Percentiles rank a stretch among this genome's conserved stretches.
phyloP scores from a whole-genome alignment of 2,329 filamentous ascomycete genomes.

The Phoma sp. region DNA sequence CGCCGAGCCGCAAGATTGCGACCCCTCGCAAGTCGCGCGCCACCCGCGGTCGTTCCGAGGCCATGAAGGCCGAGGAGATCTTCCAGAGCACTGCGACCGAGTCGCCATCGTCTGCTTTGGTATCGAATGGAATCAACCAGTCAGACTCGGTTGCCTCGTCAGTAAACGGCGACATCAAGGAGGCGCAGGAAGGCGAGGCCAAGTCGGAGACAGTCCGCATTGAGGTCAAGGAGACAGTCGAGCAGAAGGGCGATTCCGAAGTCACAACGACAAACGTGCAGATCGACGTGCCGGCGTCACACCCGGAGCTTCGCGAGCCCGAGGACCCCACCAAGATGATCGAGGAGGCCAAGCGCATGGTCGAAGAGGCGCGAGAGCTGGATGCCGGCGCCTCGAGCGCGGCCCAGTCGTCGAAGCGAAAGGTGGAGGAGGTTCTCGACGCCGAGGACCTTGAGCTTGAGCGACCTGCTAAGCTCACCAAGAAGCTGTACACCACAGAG shows the following conservation, averaged over 20 bases:
- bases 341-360: conserved; percentile 85
- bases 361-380: conserved; percentile 70
- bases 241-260: conserved; percentile 66
- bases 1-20: conserved; percentile 54
- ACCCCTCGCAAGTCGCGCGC: conserved; percentile 63
- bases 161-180: conserved; percentile 51
- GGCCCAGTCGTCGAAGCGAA: conserved; percentile 43
- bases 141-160: conserved; percentile 48
- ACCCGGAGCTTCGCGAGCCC: conserved; percentile 71
- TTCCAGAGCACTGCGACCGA: conserved; percentile 56
- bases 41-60: conserved; percentile 47
- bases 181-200: conserved; percentile 24
- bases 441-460: conserved; percentile 55
- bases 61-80: conserved; percentile 38
- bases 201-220: conserved; percentile 66
- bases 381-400: conserved; percentile 41
- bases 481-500: conserved; percentile 68
- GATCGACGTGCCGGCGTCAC: conserved; percentile 74
- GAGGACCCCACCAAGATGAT: conserved; percentile 86
- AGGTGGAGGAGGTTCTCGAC: conserved; percentile 66
- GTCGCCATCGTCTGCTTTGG: conserved; percentile 54
- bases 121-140: conserved; percentile 40
- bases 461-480: conserved; percentile 74
- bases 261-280: conserved; percentile 75
- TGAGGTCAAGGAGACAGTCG: conserved; percentile 70